These are phyloP conservation scores for Blechomonas ayalai DNA, from an alignment of 208 protist genomes.

Conservation along the genomic window DNA sequence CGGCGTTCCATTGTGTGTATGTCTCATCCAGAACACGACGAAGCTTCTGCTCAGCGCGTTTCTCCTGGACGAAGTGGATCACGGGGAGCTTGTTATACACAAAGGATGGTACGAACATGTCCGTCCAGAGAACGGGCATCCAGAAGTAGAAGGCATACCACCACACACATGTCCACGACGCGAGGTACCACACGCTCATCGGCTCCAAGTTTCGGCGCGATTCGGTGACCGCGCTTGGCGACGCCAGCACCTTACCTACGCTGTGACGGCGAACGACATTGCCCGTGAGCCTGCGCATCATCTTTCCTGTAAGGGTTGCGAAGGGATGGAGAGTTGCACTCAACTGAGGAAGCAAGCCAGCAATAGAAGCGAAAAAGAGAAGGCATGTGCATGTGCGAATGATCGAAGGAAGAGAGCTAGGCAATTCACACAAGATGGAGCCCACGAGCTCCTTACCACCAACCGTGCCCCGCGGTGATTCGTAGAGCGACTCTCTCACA, in stretches of 20 bases:
- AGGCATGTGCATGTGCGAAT: too few species aligned
- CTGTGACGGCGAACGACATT: constrained; percentile 24
- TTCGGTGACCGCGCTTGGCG: constrained; percentile 24
- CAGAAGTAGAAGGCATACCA: constrained; percentile 88
- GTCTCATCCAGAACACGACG: constrained; percentile 81
- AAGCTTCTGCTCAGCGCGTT: constrained; percentile 77
- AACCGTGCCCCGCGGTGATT: too few species aligned
- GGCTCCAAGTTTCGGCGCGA: constrained; percentile 74
- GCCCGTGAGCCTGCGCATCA: constrained; percentile 37
- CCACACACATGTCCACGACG: constrained; percentile 79
- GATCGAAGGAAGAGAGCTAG: too few species aligned
- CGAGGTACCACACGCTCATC: constrained; percentile 84
- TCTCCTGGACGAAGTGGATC: constrained; percentile 87
- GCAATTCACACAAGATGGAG: too few species aligned
- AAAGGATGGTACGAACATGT: constrained; percentile 78
- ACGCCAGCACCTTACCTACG: constrained; percentile 20
- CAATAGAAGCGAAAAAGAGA: too few species aligned
- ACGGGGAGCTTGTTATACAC: constrained; percentile 85
- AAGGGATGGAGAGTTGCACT: background rate
- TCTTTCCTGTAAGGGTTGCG: background rate
- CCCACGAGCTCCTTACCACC: too few species aligned
- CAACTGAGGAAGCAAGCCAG: background rate
- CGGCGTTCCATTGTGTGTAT: constrained; percentile 73
- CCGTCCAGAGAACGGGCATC: constrained; percentile 81
- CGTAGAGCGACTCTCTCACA: too few species aligned